These are phyloP conservation scores for Penicillium sp. DNA, from an alignment of 2,329 filamentous ascomycete genomes.

Conservation along the genomic window DNA sequence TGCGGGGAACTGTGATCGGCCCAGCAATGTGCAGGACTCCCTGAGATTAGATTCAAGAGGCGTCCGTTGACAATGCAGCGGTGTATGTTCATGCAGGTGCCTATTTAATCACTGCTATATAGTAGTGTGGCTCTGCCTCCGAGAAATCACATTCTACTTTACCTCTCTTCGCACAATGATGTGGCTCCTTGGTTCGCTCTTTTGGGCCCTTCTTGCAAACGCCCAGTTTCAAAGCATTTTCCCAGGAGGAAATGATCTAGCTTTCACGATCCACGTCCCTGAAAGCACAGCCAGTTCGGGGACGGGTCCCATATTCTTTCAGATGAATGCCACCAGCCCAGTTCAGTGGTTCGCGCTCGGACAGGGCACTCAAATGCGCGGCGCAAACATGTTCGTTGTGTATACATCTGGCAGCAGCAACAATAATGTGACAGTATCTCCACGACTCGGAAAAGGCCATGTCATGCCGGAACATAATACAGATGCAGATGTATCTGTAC, in stretches of 20 bases:
- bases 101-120: conserved; percentile 2
- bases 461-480: conserved; percentile 53
- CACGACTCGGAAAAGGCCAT: conserved; percentile 56
- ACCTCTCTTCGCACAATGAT: background rate
- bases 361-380: conserved; percentile 59
- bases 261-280: conserved; percentile 60
- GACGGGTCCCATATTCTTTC: conserved; percentile 62
- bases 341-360: conserved; percentile 62
- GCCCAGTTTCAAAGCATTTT: conserved; percentile 22
- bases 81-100: background rate
- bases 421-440: conserved; percentile 63
- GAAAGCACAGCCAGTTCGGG: conserved; percentile 55
- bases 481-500: conserved; percentile 55
- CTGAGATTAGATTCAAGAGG: background rate
- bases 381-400: conserved; percentile 63
- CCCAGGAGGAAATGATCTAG: conserved; percentile 17
- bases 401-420: conserved; percentile 50
- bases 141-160: background rate
- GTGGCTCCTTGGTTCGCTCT: background rate
- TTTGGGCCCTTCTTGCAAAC: conserved; percentile 8
- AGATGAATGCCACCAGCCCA: conserved; percentile 57
- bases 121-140: background rate
- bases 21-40: background rate
- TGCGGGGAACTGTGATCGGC: background rate
- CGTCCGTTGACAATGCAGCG: background rate